phyloP scores from a whole-genome alignment of 2,329 filamentous ascomycete genomes.

The Coniochaeta hoffmannii region DNA sequence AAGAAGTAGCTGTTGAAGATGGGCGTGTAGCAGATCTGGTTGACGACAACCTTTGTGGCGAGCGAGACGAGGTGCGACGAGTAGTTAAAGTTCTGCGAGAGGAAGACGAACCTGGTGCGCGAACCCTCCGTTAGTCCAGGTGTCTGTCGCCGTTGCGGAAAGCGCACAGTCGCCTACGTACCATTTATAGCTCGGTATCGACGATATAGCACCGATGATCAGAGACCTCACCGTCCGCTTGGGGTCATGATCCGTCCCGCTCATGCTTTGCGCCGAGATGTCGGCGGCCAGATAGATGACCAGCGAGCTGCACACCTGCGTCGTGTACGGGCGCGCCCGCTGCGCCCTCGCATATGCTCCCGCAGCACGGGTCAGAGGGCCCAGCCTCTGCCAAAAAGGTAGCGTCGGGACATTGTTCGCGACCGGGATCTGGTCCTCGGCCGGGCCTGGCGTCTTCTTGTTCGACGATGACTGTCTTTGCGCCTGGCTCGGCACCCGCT shows the following conservation, averaged over 20 bases:
- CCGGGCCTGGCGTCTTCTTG: slow-evolving; percentile 11
- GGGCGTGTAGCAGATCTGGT: slow-evolving; percentile 75
- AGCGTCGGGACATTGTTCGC: slow-evolving; percentile 32
- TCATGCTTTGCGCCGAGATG: slow-evolving; percentile 66
- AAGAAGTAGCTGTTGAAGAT: slow-evolving; percentile 82
- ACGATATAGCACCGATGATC: slow-evolving; percentile 62
- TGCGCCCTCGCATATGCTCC: slow-evolving; percentile 65
- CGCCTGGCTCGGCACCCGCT: slow-evolving; percentile 14
- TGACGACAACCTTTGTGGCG: slow-evolving; percentile 68
- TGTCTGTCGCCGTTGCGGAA: not conserved
- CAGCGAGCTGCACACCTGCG: slow-evolving; percentile 68
- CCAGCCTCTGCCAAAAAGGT: slow-evolving; percentile 49
- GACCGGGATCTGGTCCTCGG: slow-evolving; percentile 31
- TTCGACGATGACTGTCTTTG: slow-evolving; percentile 18
- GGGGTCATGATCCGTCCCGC: slow-evolving; percentile 57
- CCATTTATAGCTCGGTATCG: slow-evolving; percentile 79
- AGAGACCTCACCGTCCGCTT: slow-evolving; percentile 63
- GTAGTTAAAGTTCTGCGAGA: slow-evolving; percentile 80
- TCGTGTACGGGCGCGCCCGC: slow-evolving; percentile 64
- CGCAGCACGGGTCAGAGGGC: slow-evolving; percentile 45
- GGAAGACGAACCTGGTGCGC: slow-evolving; percentile 61
- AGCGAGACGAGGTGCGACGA: slow-evolving; percentile 63
- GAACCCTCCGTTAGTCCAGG: slow-evolving; percentile 3
- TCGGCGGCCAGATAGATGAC: slow-evolving; percentile 76
- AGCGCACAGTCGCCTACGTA: slow-evolving; percentile 30